Conservation (phyloP, 73 alveolate species). For the Tetrahymena borealis region DNA sequence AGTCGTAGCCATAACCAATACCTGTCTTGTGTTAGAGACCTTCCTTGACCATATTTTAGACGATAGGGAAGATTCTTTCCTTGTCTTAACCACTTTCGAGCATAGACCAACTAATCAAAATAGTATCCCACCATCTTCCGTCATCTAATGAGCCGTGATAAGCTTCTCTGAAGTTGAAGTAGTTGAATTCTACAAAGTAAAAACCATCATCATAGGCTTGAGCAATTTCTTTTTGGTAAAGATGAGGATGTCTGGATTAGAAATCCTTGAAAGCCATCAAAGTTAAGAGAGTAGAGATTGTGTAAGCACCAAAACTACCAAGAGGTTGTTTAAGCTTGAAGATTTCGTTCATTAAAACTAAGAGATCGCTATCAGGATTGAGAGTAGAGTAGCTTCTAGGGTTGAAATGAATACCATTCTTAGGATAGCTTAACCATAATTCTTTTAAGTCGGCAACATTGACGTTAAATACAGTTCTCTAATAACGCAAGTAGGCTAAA, state of each 20-base stretch:
- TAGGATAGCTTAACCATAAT: background rate
- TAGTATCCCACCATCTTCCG: slow-evolving; percentile 50
- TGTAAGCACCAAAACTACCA: slow-evolving; percentile 46
- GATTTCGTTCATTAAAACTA: slow-evolving; percentile 14
- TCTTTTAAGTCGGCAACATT: slow-evolving; percentile 4
- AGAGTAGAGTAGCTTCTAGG: slow-evolving; percentile 8
- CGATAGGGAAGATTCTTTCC: slow-evolving; percentile 27
- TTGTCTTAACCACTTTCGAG: slow-evolving; percentile 32
- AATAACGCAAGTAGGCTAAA: slow-evolving; percentile 10
- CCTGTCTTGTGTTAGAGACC: slow-evolving; percentile 39
- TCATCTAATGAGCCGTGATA: slow-evolving; percentile 42
- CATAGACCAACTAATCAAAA: slow-evolving; percentile 31
- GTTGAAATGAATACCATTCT: background rate
- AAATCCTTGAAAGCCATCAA: slow-evolving; percentile 31
- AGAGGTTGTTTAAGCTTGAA: slow-evolving; percentile 16
- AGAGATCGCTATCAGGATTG: background rate
- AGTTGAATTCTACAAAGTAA: slow-evolving; percentile 27
- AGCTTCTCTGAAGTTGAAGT: slow-evolving; percentile 27
- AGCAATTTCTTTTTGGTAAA: background rate
- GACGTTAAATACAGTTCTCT: background rate
- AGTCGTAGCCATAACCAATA: slow-evolving; percentile 40
- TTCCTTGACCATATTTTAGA: slow-evolving; percentile 22
- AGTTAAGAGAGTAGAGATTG: slow-evolving; percentile 30
- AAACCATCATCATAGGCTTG: background rate
- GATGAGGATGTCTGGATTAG: background rate